A percentile compares a stretch with the other conserved stretches of the same genome.
phyloP scores from a whole-genome alignment of 176 grass and related monocot species.

The Avena eriantha region DNA sequence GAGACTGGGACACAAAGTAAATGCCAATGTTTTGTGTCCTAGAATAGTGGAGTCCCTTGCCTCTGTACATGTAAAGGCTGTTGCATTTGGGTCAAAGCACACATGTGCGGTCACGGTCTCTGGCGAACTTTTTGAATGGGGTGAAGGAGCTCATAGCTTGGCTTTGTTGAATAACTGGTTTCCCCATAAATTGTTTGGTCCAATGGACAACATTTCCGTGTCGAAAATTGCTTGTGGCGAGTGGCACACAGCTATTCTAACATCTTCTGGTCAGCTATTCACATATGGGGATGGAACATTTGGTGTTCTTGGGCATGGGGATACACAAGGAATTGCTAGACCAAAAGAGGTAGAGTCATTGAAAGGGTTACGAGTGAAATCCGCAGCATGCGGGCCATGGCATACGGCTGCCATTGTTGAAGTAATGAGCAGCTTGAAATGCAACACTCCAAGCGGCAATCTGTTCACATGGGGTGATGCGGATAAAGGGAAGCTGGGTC shows the following conservation, averaged over 20 bases:
- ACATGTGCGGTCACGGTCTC: slow-evolving; percentile 78
- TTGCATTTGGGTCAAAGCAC: slow-evolving; percentile 81
- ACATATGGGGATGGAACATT: slow-evolving; percentile 96
- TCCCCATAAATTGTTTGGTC: slow-evolving; percentile 65
- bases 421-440: slow-evolving; percentile 58
- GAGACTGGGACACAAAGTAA: slow-evolving; percentile 64
- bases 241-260: slow-evolving; percentile 90
- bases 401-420: slow-evolving; percentile 92
- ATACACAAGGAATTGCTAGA: slow-evolving; percentile 62
- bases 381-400: slow-evolving; percentile 88
- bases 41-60: slow-evolving; percentile 66
- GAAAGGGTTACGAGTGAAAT: slow-evolving; percentile 79
- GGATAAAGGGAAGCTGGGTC: slow-evolving; percentile 84
- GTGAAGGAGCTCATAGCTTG: slow-evolving; percentile 54
- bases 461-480: slow-evolving; percentile 94
- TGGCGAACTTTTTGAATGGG: slow-evolving; percentile 88
- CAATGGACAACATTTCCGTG: slow-evolving; percentile 68
- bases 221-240: slow-evolving; percentile 81
- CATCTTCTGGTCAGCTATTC: slow-evolving; percentile 77
- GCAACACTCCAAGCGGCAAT: slow-evolving; percentile 67
- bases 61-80: slow-evolving; percentile 68
- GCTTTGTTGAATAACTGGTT: slow-evolving; percentile 70
- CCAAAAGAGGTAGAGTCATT: slow-evolving; percentile 85
- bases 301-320: slow-evolving; percentile 91
- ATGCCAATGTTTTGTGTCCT: slow-evolving; percentile 51